A percentile compares a stretch with the other conserved stretches of the same genome.
Evolutionary conservation across 2,329 filamentous ascomycete species (phyloP).

Genomic region (Penicillium sp.): DNA sequence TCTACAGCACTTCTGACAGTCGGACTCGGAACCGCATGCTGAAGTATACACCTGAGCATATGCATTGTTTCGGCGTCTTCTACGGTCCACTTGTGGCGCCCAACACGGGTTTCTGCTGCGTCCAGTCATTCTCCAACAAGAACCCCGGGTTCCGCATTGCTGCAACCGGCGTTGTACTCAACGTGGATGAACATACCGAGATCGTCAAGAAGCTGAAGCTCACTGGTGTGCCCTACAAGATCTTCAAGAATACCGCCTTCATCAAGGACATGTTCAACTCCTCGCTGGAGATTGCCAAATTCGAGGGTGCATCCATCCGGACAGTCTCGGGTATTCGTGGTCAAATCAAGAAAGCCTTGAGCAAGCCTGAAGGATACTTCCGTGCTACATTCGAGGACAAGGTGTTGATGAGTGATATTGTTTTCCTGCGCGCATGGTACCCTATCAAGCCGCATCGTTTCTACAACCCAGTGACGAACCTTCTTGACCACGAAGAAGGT

Average conservation of each 20-base stretch:
- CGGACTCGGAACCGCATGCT: constrained; percentile 93
- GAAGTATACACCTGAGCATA: constrained; percentile 98
- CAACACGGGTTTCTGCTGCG: constrained; percentile 91
- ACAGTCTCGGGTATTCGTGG: constrained; percentile 93
- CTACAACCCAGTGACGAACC: constrained; percentile 93
- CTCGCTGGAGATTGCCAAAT: constrained; percentile 91
- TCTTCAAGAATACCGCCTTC: constrained; percentile 98
- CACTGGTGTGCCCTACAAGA: constrained; percentile 88
- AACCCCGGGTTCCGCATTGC: constrained; percentile 90
- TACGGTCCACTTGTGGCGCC: constrained; percentile 93
- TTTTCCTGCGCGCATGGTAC: constrained; percentile 96
- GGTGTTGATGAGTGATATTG: constrained; percentile 91
- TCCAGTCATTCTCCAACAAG: constrained; percentile 79
- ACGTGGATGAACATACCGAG: constrained; percentile 90
- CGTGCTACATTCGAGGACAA: constrained; percentile 98
- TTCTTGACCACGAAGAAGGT: constrained; percentile 57
- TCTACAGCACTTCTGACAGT: constrained; percentile 93
- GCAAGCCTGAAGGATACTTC: constrained; percentile 92
- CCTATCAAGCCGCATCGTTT: constrained; percentile 91
- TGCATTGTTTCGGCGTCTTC: constrained; percentile 96
- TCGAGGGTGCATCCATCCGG: constrained; percentile 91
- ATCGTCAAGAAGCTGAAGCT: constrained; percentile 99
- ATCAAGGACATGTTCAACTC: constrained; percentile 98
- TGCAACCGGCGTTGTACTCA: constrained; percentile 87
- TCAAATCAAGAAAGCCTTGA: constrained; percentile 92